Evolutionary conservation across 352 stramenopile species (phyloP).

Genomic region (Phytophthora megakarya): DNA sequence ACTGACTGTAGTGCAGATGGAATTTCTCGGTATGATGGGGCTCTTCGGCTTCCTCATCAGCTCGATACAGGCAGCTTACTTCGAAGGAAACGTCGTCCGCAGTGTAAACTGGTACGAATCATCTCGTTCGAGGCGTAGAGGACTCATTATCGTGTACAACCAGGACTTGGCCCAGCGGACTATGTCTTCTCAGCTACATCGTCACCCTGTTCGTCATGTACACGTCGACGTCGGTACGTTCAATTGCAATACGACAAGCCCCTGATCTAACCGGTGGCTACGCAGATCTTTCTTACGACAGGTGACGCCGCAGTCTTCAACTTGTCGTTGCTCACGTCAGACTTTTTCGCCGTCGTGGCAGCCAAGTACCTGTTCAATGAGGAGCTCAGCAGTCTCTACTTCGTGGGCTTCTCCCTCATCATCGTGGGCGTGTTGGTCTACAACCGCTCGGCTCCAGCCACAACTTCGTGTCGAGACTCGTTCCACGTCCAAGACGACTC

Average conservation of each 20-base stretch:
- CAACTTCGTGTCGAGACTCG: conserved; percentile 31
- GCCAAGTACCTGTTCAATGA: conserved; percentile 90
- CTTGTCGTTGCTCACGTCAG: conserved; percentile 95
- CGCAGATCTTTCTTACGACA: conserved; percentile 68
- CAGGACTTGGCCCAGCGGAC: conserved; percentile 55
- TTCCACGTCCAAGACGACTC: conserved; percentile 35
- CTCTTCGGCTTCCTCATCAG: conserved; percentile 92
- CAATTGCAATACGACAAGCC: conserved; percentile 1
- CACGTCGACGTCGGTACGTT: conserved; percentile 71
- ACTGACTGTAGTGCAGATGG: conserved; percentile 49
- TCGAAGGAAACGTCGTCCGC: conserved; percentile 71
- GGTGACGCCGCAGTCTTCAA: conserved; percentile 96
- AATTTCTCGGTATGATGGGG: conserved; percentile 96
- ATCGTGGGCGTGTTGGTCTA: conserved; percentile 78
- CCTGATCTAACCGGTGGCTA: conserved; percentile 5
- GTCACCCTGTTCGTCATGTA: conserved; percentile 92
- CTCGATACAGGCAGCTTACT: conserved; percentile 75
- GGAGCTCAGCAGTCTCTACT: conserved; percentile 82
- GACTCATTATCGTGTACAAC: conserved; percentile 12
- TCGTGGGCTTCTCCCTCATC: conserved; percentile 85
- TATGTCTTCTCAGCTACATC: conserved; percentile 81
- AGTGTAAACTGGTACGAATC: conserved; percentile 47
- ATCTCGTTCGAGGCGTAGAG: conserved; percentile 6
- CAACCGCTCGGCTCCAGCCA: conserved; percentile 57
- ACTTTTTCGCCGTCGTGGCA: conserved; percentile 94